Base-by-base conservation (phyloP, 352 stramenopile species). In the Globisporangium nodosum region DNA sequence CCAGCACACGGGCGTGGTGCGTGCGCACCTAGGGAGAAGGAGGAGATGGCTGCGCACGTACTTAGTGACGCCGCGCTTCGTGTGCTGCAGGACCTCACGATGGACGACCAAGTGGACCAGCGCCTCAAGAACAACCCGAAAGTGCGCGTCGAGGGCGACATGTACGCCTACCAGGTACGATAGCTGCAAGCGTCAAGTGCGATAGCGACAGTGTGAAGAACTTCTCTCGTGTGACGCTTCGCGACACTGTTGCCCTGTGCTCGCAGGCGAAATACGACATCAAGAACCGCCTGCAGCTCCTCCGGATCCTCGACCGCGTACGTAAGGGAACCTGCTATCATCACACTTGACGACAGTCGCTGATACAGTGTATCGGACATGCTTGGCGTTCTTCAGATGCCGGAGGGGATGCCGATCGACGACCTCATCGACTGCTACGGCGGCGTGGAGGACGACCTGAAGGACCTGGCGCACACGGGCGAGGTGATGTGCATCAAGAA, bases 401-500 rank as follows among this genome's bases (percentile, higher is more conserved):
- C 81, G 1, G 81, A 94, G 39, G 85, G 85, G 9, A 89, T 94
- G 74, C 82, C 85, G 2, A 78, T 85, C 55, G 78, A 90, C 68
- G 85, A 94, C 60, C 67, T 90, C 37, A 88, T 88, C 51, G 85
- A 94, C 64, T 92, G 81, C 48, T 94, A 94, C 52, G 73, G 80
- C 15, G 77, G 73, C 30, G 75, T 94, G 9, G 82, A 94, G 58
- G 74, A 89, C 8, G 85, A 94, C 47, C 63, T 94, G 16, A 82
- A 84, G 35, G 80, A 91, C 33, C 56, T 92, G 48, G 74, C 79
- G 30, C 79, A 79, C 46, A 85, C 74, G 7, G 85, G 85, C 47
- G 81, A 92, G 58, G 75, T 94, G 53, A 92, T 94, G 48, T 92
- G 82, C 52, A 59, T 94, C n/a, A 91, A 92, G 58, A 92, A 90